Evolutionary conservation across 306 rosid species (phyloP).

Genomic region (apple (Malus domestica)): ASM211411v1 NC_041802.1:31881001-31881500

Average conservation of each 20-base stretch:
- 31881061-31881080: no score
- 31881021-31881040: constrained; percentile 63
- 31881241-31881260: background rate
- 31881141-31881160: constrained; percentile 3
- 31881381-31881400: no score
- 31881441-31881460: no score
- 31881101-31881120: background rate
- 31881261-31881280: background rate
- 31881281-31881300: no score
- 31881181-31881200: constrained; percentile 23
- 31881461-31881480: no score
- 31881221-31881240: constrained; percentile 11
- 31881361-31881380: no score
- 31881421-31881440: no score
- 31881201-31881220: constrained; percentile 3
- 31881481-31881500: no score
- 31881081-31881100: background rate
- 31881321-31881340: no score
- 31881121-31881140: constrained; percentile 44
- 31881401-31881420: no score
- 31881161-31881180: constrained; percentile 24
- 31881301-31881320: no score
- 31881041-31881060: background rate
- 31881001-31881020: constrained; percentile 51
- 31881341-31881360: fast-evolving